Evolutionary conservation across 78 protist species (phyloP).

Genomic region (Dictyostelium citrinum): DNA sequence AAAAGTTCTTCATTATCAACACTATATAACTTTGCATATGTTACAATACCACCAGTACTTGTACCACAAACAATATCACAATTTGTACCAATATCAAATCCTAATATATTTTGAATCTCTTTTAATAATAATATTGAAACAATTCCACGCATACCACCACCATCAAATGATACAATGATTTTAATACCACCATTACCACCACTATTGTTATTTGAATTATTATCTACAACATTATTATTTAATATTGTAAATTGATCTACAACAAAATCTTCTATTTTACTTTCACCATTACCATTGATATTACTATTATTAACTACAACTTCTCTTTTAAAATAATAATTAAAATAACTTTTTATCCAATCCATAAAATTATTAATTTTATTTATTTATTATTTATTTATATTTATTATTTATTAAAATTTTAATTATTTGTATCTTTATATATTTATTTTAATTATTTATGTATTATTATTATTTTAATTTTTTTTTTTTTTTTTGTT

Average conservation of each 20-base stretch:
- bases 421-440: neutral
- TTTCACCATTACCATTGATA: neutral
- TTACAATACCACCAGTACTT: neutral
- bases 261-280: neutral
- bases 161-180: neutral
- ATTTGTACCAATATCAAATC: neutral
- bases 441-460: neutral
- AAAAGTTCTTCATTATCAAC: neutral
- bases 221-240: neutral
- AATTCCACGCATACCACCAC: constrained; percentile 13
- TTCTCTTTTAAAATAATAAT: neutral
- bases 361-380: neutral
- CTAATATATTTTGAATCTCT: neutral
- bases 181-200: neutral
- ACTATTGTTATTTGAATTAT: neutral
- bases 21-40: neutral
- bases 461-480: neutral
- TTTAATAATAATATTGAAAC: neutral
- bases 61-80: constrained; percentile 5
- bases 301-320: neutral
- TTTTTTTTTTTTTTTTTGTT: neutral
- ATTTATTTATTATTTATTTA: neutral
- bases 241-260: neutral
- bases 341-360: neutral
- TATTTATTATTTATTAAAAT: neutral